Evolutionary conservation across 2,329 filamentous ascomycete genomes (phyloP).

Genomic region (Aspergillus hiratsukae): DNA sequence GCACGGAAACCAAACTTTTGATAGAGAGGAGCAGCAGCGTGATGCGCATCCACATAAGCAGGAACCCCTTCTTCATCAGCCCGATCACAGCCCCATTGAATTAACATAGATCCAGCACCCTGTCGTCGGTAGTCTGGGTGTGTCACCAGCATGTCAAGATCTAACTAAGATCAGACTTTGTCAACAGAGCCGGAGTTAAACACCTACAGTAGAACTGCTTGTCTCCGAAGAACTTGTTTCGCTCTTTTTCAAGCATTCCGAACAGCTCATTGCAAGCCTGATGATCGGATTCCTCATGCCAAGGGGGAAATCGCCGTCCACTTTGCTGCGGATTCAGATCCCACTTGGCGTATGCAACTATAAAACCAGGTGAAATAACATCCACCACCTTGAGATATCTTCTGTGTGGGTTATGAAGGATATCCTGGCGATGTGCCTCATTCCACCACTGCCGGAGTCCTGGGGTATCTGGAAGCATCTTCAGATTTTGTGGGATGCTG

Average conservation of each 20-base stretch:
- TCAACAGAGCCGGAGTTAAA: neutral
- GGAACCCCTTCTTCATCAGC: slow-evolving; percentile 7
- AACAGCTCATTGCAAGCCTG: slow-evolving; percentile 18
- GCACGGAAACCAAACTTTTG: slow-evolving; percentile 10
- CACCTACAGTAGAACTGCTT: slow-evolving; percentile 25
- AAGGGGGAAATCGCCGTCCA: slow-evolving; percentile 25
- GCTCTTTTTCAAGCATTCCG: slow-evolving; percentile 14
- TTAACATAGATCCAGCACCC: slow-evolving; percentile 15
- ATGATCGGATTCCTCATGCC: slow-evolving; percentile 18
- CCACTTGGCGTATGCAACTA: slow-evolving; percentile 30
- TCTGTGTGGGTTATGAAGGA: slow-evolving; percentile 20
- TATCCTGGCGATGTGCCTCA: slow-evolving; percentile 16
- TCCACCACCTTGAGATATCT: slow-evolving; percentile 28
- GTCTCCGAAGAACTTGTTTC: slow-evolving; percentile 21
- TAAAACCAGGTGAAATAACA: slow-evolving; percentile 5
- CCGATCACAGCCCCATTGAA: slow-evolving; percentile 16
- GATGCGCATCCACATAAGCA: slow-evolving; percentile 12
- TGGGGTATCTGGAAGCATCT: slow-evolving; percentile 25
- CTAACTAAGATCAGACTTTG: neutral
- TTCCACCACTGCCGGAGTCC: slow-evolving; percentile 24
- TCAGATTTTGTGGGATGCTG: slow-evolving; percentile 14
- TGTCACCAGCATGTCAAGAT: slow-evolving; percentile 18
- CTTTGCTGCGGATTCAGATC: slow-evolving; percentile 22
- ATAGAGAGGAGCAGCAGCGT: slow-evolving; percentile 9
- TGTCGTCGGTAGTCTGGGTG: slow-evolving; percentile 12